phyloP scores from a whole-genome alignment of 2,329 filamentous ascomycete genomes.

The Chrysoporthe puriensis region DNA sequence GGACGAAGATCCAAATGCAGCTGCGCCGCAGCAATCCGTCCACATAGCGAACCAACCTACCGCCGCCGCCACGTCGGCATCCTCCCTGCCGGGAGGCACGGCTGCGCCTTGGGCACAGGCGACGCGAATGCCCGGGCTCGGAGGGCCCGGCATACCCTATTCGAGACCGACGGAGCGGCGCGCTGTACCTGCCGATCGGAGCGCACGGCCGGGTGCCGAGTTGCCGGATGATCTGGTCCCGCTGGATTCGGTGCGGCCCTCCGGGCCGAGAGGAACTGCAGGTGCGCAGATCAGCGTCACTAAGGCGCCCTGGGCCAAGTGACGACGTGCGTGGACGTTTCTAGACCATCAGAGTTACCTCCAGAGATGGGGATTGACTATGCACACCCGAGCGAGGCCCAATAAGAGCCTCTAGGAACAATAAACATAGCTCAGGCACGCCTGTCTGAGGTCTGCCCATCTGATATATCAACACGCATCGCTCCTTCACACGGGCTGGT shows the following conservation, averaged over 20 bases:
- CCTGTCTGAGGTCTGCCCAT: not conserved
- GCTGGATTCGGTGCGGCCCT: conserved; percentile 15
- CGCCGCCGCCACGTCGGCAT: conserved; percentile 34
- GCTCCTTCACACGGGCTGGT: not conserved
- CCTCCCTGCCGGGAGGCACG: conserved; percentile 40
- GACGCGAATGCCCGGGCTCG: conserved; percentile 43
- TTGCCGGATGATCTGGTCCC: conserved; percentile 16
- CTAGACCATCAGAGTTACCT: not conserved
- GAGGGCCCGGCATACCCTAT: conserved; percentile 38
- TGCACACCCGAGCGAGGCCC: not conserved
- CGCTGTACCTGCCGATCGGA: not conserved
- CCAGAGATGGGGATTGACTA: not conserved
- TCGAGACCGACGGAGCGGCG: conserved; percentile 34
- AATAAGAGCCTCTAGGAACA: not conserved
- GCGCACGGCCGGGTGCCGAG: not conserved
- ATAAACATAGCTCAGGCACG: not conserved
- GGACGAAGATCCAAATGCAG: conserved; percentile 68
- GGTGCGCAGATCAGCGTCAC: conserved; percentile 28
- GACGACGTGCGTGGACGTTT: conserved; percentile 1
- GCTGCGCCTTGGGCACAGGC: conserved; percentile 51
- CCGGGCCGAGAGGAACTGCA: conserved; percentile 26
- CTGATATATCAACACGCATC: not conserved
- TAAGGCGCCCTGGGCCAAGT: conserved; percentile 29
- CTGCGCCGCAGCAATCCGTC: conserved; percentile 50
- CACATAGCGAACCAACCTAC: conserved; percentile 62